Evolutionary conservation across 768 basidiomycete genomes (phyloP).

Genomic region (Lactarius hengduanensis): DNA sequence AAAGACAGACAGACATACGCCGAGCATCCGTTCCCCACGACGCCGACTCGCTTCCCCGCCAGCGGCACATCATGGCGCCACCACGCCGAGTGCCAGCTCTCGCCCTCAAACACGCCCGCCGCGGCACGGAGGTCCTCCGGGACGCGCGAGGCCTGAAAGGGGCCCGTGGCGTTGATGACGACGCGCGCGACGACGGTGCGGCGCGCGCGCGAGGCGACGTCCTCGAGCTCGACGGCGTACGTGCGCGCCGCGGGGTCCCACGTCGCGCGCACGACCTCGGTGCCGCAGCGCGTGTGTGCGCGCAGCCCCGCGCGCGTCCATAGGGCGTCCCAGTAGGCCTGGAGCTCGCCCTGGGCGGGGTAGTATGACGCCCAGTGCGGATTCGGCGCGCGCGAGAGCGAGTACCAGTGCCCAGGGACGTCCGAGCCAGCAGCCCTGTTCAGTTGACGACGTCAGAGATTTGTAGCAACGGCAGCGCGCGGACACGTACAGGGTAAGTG

Average conservation of each 20-base stretch:
- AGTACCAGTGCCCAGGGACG: constrained; percentile 33
- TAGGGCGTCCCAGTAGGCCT: constrained; percentile 32
- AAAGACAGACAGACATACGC: constrained; percentile 38
- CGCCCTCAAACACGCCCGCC: constrained; percentile 43
- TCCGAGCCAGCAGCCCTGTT: constrained; percentile 35
- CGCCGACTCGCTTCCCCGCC: constrained; percentile 52
- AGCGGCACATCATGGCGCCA: constrained; percentile 57
- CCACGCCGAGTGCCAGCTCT: constrained; percentile 52
- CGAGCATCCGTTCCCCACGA: constrained; percentile 64
- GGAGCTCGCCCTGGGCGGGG: constrained; percentile 34
- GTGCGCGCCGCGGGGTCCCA: constrained; percentile 33
- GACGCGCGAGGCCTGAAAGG: constrained; percentile 32
- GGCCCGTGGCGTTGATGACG: constrained; percentile 35
- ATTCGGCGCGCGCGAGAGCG: constrained; percentile 33
- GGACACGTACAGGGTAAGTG: constrained; percentile 32
- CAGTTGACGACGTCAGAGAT: too few relatives aligned
- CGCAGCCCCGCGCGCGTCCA: constrained; percentile 30
- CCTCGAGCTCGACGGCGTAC: constrained; percentile 34
- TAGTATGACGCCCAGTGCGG: constrained; percentile 32
- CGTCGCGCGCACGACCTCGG: constrained; percentile 33
- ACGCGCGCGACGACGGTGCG: constrained; percentile 30
- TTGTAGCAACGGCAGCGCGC: neutral
- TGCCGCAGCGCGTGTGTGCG: constrained; percentile 31
- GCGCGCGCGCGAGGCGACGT: constrained; percentile 1
- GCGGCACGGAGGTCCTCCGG: constrained; percentile 32